These are phyloP conservation scores for Byssochlamys sp. DNA, from an alignment of 2,329 filamentous ascomycete genomes.

Conservation along the genomic window DNA sequence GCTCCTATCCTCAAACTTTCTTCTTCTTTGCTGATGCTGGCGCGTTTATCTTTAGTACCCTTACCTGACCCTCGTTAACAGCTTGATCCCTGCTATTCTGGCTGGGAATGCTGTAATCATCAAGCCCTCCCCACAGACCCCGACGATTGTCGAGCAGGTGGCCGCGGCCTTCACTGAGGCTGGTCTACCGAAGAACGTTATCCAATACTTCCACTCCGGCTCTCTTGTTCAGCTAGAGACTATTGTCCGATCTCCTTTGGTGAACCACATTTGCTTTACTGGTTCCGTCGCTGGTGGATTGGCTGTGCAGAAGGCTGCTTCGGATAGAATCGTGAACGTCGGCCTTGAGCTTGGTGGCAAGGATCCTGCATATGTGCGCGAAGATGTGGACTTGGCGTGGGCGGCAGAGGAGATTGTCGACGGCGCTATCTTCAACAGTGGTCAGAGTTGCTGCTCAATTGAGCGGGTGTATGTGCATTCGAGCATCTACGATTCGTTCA, in stretches of 20 bases:
- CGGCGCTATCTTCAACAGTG: conserved; percentile 92
- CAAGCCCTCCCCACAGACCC: conserved; percentile 91
- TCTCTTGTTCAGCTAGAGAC: conserved; percentile 66
- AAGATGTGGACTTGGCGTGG: conserved; percentile 81
- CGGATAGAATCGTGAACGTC: conserved; percentile 74
- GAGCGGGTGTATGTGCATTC: conserved; percentile 87
- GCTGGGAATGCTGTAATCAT: conserved; percentile 84
- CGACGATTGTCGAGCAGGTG: conserved; percentile 79
- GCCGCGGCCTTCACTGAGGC: conserved; percentile 66
- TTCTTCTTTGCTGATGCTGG: conserved; percentile 5
- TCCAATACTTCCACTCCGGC: conserved; percentile 88
- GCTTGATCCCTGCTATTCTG: conserved; percentile 79
- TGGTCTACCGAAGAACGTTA: conserved; percentile 70
- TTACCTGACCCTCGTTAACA: conserved; percentile 87
- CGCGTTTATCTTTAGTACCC: conserved; percentile 57
- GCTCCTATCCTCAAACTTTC: conserved; percentile 1
- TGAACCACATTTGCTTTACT: conserved; percentile 82
- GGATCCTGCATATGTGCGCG: conserved; percentile 80
- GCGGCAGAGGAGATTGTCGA: conserved; percentile 91
- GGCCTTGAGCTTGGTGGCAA: conserved; percentile 90
- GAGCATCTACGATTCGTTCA: conserved; percentile 71
- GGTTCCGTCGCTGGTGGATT: conserved; percentile 83
- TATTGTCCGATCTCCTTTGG: conserved; percentile 64
- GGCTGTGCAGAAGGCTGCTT: conserved; percentile 72
- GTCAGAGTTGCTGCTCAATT: conserved; percentile 92